Base-by-base conservation (phyloP, 768 basidiomycete genomes). In the Basidioascus undulatus region DNA sequence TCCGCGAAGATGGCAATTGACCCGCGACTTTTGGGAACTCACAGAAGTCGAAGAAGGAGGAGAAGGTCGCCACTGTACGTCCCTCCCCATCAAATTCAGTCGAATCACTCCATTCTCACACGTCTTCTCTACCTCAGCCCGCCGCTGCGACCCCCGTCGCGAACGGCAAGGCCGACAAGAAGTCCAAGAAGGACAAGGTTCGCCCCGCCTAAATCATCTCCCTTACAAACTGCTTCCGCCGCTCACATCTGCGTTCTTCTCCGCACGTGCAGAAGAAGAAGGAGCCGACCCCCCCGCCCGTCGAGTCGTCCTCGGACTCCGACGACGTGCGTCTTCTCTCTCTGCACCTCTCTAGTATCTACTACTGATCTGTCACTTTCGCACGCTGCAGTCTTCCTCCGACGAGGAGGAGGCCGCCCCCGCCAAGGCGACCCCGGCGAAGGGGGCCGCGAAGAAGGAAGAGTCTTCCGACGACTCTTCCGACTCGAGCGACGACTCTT, bases 131-230 rank as follows among this genome's bases (percentile, higher is more conserved):
- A 5, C n/a, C 8, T 39, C 28, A 42, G n/a, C 18, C 44, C 23
- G 27, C 18, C 6, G 31, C 39, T 19, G 32, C 44, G 12, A 34
- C 45, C 8, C 32, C 45, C 20, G 37, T 38, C 15, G 30, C 45
- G 21, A 48, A 37, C 16, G n/a, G 39, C 39, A 42, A 47, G 39
- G 31, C 37, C 32, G 40, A 37, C 38, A 45, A 46, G 43, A 38
- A 46, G 35, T 60, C 58, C 42, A 63, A 68, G 44, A 58, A 57
- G 39, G 60, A 60, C 12, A 50, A 18, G 51, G 53, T 39, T 48
- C 47, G 44, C 26, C 10, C 32, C 32, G 15, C 32, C 23, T 24
- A 11, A 12, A 6, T 7, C n/a, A 51, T 50, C 25, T 54, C 51
- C 39, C 15, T 36, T 15, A 45, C 52, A 8, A 48, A 52, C 21